Conservation (phyloP, 176 grass and related monocot species). For the Oryza australiensis region DNA sequence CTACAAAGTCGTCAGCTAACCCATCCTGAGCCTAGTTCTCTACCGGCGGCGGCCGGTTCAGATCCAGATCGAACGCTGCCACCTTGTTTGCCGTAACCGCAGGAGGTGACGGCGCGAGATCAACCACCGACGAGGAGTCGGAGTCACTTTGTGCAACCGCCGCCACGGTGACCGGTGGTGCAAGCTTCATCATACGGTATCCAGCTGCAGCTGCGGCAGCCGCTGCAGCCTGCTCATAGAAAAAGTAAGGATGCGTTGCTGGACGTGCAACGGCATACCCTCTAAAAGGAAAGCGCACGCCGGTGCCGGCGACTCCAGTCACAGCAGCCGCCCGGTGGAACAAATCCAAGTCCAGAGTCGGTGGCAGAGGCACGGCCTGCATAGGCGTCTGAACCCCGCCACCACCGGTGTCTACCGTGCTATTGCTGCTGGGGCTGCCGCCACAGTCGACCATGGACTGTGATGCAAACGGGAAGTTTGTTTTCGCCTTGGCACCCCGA, state of each 20-base stretch:
- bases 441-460: neutral
- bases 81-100: constrained; percentile 32
- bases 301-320: neutral
- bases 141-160: constrained; percentile 52
- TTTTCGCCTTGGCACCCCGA: constrained; percentile 86
- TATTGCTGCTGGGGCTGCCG: constrained; percentile 68
- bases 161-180: constrained; percentile 30
- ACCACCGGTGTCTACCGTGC: constrained; percentile 50
- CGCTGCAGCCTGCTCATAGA: constrained; percentile 47
- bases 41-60: constrained; percentile 75
- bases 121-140: constrained; percentile 63
- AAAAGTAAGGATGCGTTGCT: constrained; percentile 46
- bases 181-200: constrained; percentile 39
- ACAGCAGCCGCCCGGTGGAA: constrained; percentile 45
- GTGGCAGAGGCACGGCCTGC: constrained; percentile 44
- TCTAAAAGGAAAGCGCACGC: constrained; percentile 56
- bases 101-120: constrained; percentile 42
- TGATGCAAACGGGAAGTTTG: constrained; percentile 62
- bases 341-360: constrained; percentile 49
- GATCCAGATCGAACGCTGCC: constrained; percentile 67
- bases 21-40: constrained; percentile 46
- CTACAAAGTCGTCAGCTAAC: constrained; percentile 31
- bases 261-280: constrained; percentile 44
- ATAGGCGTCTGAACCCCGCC: constrained; percentile 31
- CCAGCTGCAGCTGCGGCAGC: constrained; percentile 24